Evolutionary conservation across 78 protist genomes (phyloP), one percentile per base, ranked within the genome.

Genomic region (Dictyostelium intermedium): DNA sequence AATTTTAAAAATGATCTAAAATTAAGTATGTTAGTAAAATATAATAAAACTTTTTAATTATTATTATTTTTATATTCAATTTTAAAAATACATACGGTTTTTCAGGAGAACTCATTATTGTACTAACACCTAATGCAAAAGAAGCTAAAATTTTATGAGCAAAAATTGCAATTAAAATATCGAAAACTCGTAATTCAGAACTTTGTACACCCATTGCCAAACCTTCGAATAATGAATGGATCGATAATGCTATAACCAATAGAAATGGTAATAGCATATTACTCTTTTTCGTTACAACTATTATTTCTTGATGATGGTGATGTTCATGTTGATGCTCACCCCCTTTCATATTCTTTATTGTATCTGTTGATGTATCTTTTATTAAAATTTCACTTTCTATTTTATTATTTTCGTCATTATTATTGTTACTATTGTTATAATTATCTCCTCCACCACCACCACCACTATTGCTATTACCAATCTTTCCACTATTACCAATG

Each of bases 221-320:
- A 20, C 94, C 94, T 89, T 89, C 94, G 25, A 89, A 89, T 34
- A 89, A 13, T 10, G 94, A 89, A 80, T 89, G 94, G 8, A 89
- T 74, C 23, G 94, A 89, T 1, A 89, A 50, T 5, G 86, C 94
- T 34, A 89, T 47, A 5, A 89, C 94, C 30, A 89, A 80, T 20
- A 89, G 16, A 34, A 63, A 80, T 69, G 94, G 94, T 80, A 89
- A 47, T 66, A 83, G 10, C 16, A n/a, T 10, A 66, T 66, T 66
- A 27, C 47, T 25, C 14, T 66, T 83, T 60, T 30, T 41, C 3
- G 70, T 35, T 50, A 53, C 45, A 8, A 53, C 20, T 47, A 50
- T 13, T 80, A 41, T 80, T 2, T 80, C 84, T 76, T 73, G 80
- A 7, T 66, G 74, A 27, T 66, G 74, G 27, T 20, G 74, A 66